A percentile compares a stretch with the other conserved stretches of the same genome.
These are phyloP conservation scores for Poronia punctata DNA, from an alignment of 495 filamentous ascomycete species.

Conservation along the genomic window DNA sequence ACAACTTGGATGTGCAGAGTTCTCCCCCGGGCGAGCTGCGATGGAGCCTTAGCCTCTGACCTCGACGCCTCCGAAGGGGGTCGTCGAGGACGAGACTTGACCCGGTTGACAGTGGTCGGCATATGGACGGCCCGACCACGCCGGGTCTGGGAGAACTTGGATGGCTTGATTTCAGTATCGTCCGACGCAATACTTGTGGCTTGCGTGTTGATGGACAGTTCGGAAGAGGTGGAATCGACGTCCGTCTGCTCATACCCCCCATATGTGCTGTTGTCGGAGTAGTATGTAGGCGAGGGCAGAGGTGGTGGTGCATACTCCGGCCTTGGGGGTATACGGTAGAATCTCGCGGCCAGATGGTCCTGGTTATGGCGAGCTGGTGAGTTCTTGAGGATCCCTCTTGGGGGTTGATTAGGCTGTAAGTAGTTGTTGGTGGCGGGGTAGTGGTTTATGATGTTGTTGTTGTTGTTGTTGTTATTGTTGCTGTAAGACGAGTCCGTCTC, in stretches of 20 bases:
- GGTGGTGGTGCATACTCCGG: slow-evolving; percentile 13
- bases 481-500: slow-evolving; percentile 18
- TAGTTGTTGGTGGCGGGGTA: neutral
- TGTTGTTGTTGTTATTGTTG: slow-evolving; percentile 11
- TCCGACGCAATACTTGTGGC: slow-evolving; percentile 34
- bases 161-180: slow-evolving; percentile 18
- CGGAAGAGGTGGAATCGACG: slow-evolving; percentile 36
- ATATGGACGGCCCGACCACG: slow-evolving; percentile 26
- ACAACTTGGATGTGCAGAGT: slow-evolving; percentile 29
- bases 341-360: slow-evolving; percentile 24
- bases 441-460: slow-evolving; percentile 9
- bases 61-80: slow-evolving; percentile 21
- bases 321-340: slow-evolving; percentile 20
- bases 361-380: slow-evolving; percentile 10
- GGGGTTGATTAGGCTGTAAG: slow-evolving; percentile 10
- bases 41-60: slow-evolving; percentile 12
- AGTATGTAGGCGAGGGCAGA: slow-evolving; percentile 23
- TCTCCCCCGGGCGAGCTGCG: slow-evolving; percentile 19
- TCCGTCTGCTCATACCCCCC: slow-evolving; percentile 29
- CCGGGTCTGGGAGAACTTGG: slow-evolving; percentile 21
- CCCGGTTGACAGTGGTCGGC: slow-evolving; percentile 11
- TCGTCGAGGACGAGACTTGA: slow-evolving; percentile 27
- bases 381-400: slow-evolving; percentile 27
- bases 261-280: slow-evolving; percentile 23
- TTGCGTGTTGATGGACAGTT: slow-evolving; percentile 39